Evolutionary conservation across 169 alveolate species (phyloP), one percentile per base, ranked within the genome.

Genomic region (Plasmodium adleri): DNA sequence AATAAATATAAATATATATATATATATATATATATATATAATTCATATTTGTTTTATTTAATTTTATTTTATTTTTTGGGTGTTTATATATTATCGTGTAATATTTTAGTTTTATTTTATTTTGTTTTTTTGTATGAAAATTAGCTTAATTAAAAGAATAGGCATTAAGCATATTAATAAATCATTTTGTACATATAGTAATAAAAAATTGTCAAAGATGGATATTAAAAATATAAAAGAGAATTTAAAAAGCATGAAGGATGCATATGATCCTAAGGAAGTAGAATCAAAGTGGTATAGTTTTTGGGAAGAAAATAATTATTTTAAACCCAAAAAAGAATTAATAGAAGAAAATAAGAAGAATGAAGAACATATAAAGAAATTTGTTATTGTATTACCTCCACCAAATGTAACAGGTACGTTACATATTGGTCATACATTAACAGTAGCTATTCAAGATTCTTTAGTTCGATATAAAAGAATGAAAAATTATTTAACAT

Each of bases 371-470:
- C 47, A 39, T 39, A 39, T 39, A 39, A 90, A 96, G 88, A 95
- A 97, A 85, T 98, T 96, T 91, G 97, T 97, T 17, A 98, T 98
- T 98, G 96, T 98, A 56, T 95, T 99, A 22, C 99, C 99, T 9
- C 99, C 99, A 13, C 99, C 99, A 4, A 99, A 99, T 90, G 99
- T 99, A 26, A 99, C 99, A 6, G 99, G 99, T n/a, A 96, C 99
- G 45, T 95, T 99, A 26, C 99, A 99, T 92, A 94, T 99, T 74
- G 99, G 99, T 9, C 99, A 99, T 92, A 99, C 99, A 0, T 94
- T 99, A 73, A 99, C 99, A 85, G 96, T 97, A 20, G 99, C 99
- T 10, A 98, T 99, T 50, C 99, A 99, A 89, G 99, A 98, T 91
- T 92, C 99, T 20, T 93, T 99, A 66, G 96, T 98, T 20, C 92